Conservation (phyloP, 192 early-diverging fungal species). For the Umbelopsis sp. region DNA sequence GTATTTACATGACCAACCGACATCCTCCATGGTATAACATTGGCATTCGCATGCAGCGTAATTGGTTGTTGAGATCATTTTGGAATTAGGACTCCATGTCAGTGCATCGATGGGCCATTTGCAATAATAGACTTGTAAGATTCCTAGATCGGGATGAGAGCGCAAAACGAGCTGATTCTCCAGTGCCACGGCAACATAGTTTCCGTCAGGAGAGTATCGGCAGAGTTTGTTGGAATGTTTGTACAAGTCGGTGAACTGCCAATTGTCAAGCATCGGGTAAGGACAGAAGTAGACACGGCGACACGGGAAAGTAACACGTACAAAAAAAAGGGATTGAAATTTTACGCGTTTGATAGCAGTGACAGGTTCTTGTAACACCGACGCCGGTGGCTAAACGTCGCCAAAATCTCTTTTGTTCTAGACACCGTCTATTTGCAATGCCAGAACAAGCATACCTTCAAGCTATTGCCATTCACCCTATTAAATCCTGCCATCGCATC, state of each 20-base stretch:
- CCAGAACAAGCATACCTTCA: background rate
- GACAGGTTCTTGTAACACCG: background rate
- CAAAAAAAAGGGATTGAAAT: no score
- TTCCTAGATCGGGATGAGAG: constrained; percentile 57
- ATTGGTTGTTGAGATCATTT: constrained; percentile 56
- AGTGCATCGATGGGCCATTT: constrained; percentile 53
- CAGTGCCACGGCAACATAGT: constrained; percentile 72
- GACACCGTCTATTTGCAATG: background rate
- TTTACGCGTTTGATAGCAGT: no score
- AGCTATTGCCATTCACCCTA: constrained; percentile 53
- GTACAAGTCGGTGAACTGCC: constrained; percentile 40
- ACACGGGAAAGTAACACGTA: background rate
- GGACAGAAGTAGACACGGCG: no score
- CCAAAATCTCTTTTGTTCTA: no score
- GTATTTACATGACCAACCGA: constrained; percentile 56
- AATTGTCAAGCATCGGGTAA: background rate
- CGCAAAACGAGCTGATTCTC: constrained; percentile 70
- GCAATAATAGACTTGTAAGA: constrained; percentile 60
- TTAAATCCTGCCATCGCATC: constrained; percentile 59
- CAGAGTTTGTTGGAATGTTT: constrained; percentile 60
- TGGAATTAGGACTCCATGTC: constrained; percentile 68
- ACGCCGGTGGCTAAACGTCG: no score
- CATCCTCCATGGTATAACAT: constrained; percentile 60
- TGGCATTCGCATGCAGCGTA: constrained; percentile 46
- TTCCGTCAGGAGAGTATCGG: constrained; percentile 62